A percentile compares a stretch with the other conserved stretches of the same genome.
Evolutionary conservation across 345 rosid genomes (phyloP).

Genomic region (Psidium friedrichsthalianum): DNA sequence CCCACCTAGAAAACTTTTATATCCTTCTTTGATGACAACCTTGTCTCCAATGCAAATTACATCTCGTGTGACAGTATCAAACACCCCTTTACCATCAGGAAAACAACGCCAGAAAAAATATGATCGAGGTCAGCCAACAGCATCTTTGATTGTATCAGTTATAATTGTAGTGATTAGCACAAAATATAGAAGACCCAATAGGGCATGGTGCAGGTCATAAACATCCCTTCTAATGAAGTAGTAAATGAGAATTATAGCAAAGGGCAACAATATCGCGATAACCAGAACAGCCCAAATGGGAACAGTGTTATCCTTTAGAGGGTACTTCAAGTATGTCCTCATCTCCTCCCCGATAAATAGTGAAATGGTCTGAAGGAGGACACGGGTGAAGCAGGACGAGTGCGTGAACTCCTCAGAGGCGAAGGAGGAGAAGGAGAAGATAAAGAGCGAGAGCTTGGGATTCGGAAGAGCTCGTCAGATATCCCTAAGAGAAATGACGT

Average conservation of each 20-base stretch:
- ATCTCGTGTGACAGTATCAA: slow-evolving; percentile 36
- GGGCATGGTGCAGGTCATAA: slow-evolving; percentile 87
- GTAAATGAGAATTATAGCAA: slow-evolving; percentile 41
- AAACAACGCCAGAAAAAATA: slow-evolving; percentile 98
- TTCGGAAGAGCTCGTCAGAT: too few species aligned
- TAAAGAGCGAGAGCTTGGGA: too few species aligned
- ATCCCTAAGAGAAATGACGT: too few species aligned
- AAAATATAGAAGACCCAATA: slow-evolving; percentile 73
- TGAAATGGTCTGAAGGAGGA: too few species aligned
- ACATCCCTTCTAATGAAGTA: slow-evolving; percentile 71
- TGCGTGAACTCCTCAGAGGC: too few species aligned
- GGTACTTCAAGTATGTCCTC: slow-evolving; percentile 73
- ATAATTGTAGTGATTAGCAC: slow-evolving; percentile 65
- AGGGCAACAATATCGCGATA: slow-evolving; percentile 57
- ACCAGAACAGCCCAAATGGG: slow-evolving; percentile 91
- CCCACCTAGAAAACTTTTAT: slow-evolving; percentile 95
- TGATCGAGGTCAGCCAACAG: slow-evolving; percentile 92
- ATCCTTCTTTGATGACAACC: slow-evolving; percentile 73
- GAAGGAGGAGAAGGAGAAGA: too few species aligned
- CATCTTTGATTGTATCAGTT: slow-evolving; percentile 91
- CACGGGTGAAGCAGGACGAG: too few species aligned
- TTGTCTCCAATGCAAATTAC: slow-evolving; percentile 69
- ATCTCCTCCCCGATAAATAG: slow-evolving; percentile 82
- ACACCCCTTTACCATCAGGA: slow-evolving; percentile 81
- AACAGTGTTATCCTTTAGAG: slow-evolving; percentile 60